Base-by-base conservation (phyloP, 257 asterid species). In the Plantago major region DNA sequence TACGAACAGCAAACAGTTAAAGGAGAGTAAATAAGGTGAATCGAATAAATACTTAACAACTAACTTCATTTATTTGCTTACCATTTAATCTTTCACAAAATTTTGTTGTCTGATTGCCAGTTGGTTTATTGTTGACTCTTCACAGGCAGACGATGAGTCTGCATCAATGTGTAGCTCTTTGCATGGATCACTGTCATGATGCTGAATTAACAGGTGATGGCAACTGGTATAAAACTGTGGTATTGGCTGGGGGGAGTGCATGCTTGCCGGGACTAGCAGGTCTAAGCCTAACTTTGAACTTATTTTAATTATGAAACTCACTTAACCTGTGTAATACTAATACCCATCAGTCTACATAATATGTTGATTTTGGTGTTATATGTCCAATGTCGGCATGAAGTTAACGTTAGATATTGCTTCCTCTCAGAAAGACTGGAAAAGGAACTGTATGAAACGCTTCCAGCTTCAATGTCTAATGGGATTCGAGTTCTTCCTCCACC, bases 201-300 rank as follows among this genome's bases (percentile, higher is more conserved):
- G 93, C 95, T 46, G 99, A 87, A 71, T 73, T 87, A 74, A 73
- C 82, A 37, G 82, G 79, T 7, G 95, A 83, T 54, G 76, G 82
- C 60, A 76, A 69, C 52, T 93, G 99, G 99, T 89, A 80, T 75
- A 89, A 76, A 79, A 89, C 96, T 19, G 78, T 93, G 50, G 96
- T 93, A 6, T 69, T 93, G 73, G 66, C 96, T 0, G 99, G 99
- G 15, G 97, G 97, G 72, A 83, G 78, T 66, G 96, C 97, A 51
- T 93, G 97, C 67, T 81, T 93, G 78, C 97, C 97, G 22, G 99
- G 99, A 74, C 80, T 93, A 78, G 85, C 97, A 84, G 97, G 99
- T 89, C 46, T 70, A 46, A 50, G 42, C 69, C 59, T 66, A 18
- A 54, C 28, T 33, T 37, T 19, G 58, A 46, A 30, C 57, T 61